These are phyloP conservation scores for Coleophoma eucalyptorum DNA, from an alignment of 2,329 filamentous ascomycete species.

Conservation along the genomic window DNA sequence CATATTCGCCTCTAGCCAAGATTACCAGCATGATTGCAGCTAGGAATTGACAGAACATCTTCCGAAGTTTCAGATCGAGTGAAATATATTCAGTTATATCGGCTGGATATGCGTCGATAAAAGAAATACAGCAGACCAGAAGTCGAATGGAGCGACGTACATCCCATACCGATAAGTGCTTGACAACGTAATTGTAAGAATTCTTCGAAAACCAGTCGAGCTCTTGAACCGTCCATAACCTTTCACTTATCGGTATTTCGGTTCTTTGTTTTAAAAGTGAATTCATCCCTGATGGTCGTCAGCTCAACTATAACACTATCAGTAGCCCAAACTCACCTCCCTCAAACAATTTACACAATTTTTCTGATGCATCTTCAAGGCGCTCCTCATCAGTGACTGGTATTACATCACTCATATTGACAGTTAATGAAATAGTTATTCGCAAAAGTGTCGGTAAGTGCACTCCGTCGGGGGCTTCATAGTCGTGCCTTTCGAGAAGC, in stretches of 20 bases:
- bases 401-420: conserved; percentile 30
- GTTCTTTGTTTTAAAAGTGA: conserved; percentile 26
- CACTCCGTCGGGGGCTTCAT: conserved; percentile 40
- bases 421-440: conserved; percentile 50
- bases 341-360: conserved; percentile 54
- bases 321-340: conserved; percentile 29
- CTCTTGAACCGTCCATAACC: conserved; percentile 56
- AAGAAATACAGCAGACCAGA: conserved; percentile 45
- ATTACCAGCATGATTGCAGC: conserved; percentile 47
- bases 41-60: conserved; percentile 70
- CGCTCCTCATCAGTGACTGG: background rate
- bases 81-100: conserved; percentile 37
- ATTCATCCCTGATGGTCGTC: conserved; percentile 34
- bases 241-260: conserved; percentile 4
- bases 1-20: conserved; percentile 47
- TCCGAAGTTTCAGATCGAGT: conserved; percentile 52
- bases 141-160: conserved; percentile 53
- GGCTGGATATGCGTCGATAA: conserved; percentile 47
- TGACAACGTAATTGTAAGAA: conserved; percentile 73
- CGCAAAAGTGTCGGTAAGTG: conserved; percentile 63
- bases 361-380: conserved; percentile 28
- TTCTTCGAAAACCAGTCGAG: conserved; percentile 83
- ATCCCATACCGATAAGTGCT: conserved; percentile 52
- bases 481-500: conserved; percentile 53
- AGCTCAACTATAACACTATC: no score